Evolutionary conservation across 148 eudicot species (phyloP).

Genomic region (Rhododendron mucronatum): DNA sequence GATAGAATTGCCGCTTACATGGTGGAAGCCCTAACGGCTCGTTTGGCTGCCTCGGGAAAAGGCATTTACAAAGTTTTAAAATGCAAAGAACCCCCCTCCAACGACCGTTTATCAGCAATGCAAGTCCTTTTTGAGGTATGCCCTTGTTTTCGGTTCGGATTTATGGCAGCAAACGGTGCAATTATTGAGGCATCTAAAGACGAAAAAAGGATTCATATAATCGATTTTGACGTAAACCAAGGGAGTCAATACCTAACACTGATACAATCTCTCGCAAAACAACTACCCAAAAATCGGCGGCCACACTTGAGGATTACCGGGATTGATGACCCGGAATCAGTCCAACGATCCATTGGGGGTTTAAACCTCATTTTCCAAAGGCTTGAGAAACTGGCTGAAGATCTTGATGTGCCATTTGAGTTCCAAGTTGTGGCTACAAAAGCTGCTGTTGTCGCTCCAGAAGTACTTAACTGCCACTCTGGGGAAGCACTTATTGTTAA

Average conservation of each 20-base stretch:
- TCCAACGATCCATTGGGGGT: slow-evolving; percentile 75
- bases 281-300: slow-evolving; percentile 25
- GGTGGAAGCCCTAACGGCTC: slow-evolving; percentile 93
- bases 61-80: slow-evolving; percentile 74
- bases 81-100: slow-evolving; percentile 84
- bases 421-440: slow-evolving; percentile 59
- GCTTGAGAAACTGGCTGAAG: slow-evolving; percentile 53
- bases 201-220: slow-evolving; percentile 56
- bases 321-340: slow-evolving; percentile 85
- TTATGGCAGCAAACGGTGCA: slow-evolving; percentile 86
- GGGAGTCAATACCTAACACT: slow-evolving; percentile 85
- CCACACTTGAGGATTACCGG: slow-evolving; percentile 63
- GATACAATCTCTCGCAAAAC: slow-evolving; percentile 57
- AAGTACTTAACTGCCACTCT: slow-evolving; percentile 34
- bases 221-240: slow-evolving; percentile 88
- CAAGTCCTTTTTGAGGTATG: slow-evolving; percentile 91
- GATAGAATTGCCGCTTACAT: slow-evolving; percentile 90
- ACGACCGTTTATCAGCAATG: slow-evolving; percentile 80
- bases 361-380: slow-evolving; percentile 57
- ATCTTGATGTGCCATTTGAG: slow-evolving; percentile 50
- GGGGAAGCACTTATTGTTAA: slow-evolving; percentile 79
- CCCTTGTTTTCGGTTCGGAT: slow-evolving; percentile 91
- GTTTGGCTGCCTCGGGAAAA: slow-evolving; percentile 74
- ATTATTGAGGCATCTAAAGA: slow-evolving; percentile 60
- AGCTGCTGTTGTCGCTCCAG: slow-evolving; percentile 46